Evolutionary conservation across 805 yeast genomes (phyloP), one percentile per base, ranked within the genome.

Genomic region (Komagataella pseudopastoris): DNA sequence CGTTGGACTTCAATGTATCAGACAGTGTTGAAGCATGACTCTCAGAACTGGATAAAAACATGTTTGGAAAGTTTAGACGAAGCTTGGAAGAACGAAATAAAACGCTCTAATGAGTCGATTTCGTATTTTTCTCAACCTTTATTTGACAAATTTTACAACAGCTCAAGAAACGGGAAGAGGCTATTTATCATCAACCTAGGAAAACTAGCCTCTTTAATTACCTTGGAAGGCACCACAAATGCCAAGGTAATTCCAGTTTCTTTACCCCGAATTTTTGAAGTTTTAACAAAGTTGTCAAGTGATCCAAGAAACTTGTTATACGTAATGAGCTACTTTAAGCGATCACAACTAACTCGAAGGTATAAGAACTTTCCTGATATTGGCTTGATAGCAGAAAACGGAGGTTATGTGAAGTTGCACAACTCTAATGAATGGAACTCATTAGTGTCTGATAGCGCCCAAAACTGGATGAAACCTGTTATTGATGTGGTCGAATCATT

Each of bases 341-440:
- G 84, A 53, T 65, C 72, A 1, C 86, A 82, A 46, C 67, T 90
- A 60, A 86, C 84, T 54, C 72, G 86, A 51, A 67, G 80, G 51
- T 89, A 83, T 67, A 72, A 83, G 17, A 75, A 88, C 56, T 74
- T 80, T 3, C 78, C 84, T 1, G 78, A 78, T 45, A 60, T 90
- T 30, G 97, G 97, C 0, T 70, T 91, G 50, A 81, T 91, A 55
- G 95, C 96, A 1, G 98, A 90, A 64, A 83, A 84, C 61, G 98
- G 98, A 44, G 95, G 88, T 0, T 88, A 77, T 59, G 73, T 91
- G 39, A 81, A 77, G 62, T 59, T 79, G 17, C 74, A 75, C 14
- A 73, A 77, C 18, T 56, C 69, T 23, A 65, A 70, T 14, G 65
- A 70, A 10, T 88, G 95, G 95, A 66, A 76, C 49, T 73, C 84